Evolutionary conservation across 208 protist species (phyloP).

Genomic region (Crithidia thermophila): DNA sequence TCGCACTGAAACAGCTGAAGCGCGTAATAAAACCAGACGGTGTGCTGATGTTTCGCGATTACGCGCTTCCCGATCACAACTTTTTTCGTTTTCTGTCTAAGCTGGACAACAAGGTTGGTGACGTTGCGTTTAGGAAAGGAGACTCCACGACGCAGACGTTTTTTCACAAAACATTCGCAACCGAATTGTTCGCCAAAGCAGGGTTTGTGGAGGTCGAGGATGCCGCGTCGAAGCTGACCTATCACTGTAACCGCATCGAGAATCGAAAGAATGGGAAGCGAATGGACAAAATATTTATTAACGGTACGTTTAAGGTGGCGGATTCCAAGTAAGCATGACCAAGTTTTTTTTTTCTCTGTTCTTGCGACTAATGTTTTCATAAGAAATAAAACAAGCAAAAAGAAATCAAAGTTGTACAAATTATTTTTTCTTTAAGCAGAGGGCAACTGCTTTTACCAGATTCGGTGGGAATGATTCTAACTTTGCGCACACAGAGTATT

Average conservation of each 20-base stretch:
- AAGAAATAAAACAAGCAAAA: background rate
- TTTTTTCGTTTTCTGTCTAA: constrained; percentile 79
- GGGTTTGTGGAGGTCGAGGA: constrained; percentile 51
- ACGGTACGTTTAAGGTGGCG: constrained; percentile 58
- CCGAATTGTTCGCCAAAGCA: constrained; percentile 42
- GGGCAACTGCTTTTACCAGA: too few species aligned
- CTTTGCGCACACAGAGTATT: too few species aligned
- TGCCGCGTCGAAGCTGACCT: constrained; percentile 29
- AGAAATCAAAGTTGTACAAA: background rate
- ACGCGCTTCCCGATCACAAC: constrained; percentile 79
- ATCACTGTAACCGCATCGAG: constrained; percentile 84
- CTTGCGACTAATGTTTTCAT: too few species aligned
- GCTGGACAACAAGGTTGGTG: constrained; percentile 24
- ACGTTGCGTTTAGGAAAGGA: constrained; percentile 61
- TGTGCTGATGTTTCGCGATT: constrained; percentile 75
- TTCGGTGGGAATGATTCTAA: too few species aligned
- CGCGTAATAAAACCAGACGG: constrained; percentile 49
- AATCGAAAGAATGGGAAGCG: constrained; percentile 83
- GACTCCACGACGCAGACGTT: constrained; percentile 81
- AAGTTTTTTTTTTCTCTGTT: background rate
- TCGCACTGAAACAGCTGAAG: constrained; percentile 44
- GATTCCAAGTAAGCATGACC: background rate
- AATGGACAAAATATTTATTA: constrained; percentile 92
- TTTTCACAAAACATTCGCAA: constrained; percentile 61
- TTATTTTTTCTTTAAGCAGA: too few species aligned